Evolutionary conservation across 1,139 yeast species (phyloP).

Genomic region (Dujonia santamariae): DNA sequence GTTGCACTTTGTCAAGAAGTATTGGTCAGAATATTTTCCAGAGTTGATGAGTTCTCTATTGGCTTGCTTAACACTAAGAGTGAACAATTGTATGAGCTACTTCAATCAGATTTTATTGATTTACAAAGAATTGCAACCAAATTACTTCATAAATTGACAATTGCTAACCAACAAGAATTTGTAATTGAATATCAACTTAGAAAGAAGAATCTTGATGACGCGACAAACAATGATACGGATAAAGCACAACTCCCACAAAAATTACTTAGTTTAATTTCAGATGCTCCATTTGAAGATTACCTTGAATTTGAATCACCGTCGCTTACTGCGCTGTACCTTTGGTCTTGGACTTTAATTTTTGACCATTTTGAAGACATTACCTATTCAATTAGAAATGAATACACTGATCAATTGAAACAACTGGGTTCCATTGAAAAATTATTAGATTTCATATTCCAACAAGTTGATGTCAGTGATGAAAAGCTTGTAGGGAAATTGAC

Average conservation of each 20-base stretch:
- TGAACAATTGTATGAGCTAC: slow-evolving; percentile 19
- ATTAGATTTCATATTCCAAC: slow-evolving; percentile 49
- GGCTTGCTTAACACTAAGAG: slow-evolving; percentile 15
- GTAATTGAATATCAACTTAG: slow-evolving; percentile 61
- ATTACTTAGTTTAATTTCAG: slow-evolving; percentile 15
- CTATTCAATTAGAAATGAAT: slow-evolving; percentile 57
- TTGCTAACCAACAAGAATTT: slow-evolving; percentile 47
- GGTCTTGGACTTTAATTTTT: slow-evolving; percentile 70
- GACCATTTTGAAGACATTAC: slow-evolving; percentile 66
- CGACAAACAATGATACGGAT: slow-evolving; percentile 2
- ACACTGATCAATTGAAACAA: slow-evolving; percentile 54
- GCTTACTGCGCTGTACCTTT: slow-evolving; percentile 45
- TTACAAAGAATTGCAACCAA: slow-evolving; percentile 36
- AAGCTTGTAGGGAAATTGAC: slow-evolving; percentile 25
- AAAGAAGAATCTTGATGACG: slow-evolving; percentile 20
- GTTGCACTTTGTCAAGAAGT: slow-evolving; percentile 30
- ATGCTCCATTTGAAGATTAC: slow-evolving; percentile 22
- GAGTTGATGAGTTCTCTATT: slow-evolving; percentile 3
- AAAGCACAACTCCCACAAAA: slow-evolving; percentile 32
- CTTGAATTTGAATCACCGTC: slow-evolving; percentile 35
- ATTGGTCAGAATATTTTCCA: slow-evolving; percentile 25
- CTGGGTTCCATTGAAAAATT: slow-evolving; percentile 44
- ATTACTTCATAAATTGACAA: slow-evolving; percentile 33
- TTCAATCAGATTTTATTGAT: slow-evolving; percentile 21
- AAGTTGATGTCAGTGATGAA: slow-evolving; percentile 40